Percentiles rank a stretch among this genome's conserved stretches.
Evolutionary conservation across 2,329 filamentous ascomycete genomes (phyloP).

Genomic region (Graphium sp.): DNA sequence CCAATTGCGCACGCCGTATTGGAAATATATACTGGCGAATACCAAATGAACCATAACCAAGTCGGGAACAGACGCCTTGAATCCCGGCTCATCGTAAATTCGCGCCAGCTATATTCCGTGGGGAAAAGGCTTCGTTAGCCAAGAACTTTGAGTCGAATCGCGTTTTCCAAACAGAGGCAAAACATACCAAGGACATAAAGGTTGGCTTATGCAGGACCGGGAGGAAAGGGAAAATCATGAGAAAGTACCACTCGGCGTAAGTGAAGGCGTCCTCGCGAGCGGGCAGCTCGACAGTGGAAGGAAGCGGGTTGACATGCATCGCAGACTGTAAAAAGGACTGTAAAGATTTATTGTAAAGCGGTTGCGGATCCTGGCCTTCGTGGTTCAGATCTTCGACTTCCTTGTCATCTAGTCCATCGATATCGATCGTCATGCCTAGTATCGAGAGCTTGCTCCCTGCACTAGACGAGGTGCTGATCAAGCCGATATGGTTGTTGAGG

Average conservation of each 20-base stretch:
- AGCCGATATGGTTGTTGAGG: conserved; percentile 50
- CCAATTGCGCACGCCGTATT: conserved; percentile 56
- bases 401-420: conserved; percentile 51
- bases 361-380: conserved; percentile 10
- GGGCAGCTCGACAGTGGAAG: conserved; percentile 43
- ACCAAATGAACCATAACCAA: conserved; percentile 62
- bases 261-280: conserved; percentile 45
- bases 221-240: conserved; percentile 52
- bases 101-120: conserved; percentile 43
- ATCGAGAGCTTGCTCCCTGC: conserved; percentile 63
- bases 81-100: conserved; percentile 54
- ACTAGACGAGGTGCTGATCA: conserved; percentile 48
- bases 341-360: conserved; percentile 55
- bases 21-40: conserved; percentile 61
- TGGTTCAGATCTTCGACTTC: conserved; percentile 40
- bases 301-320: conserved; percentile 40
- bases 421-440: conserved; percentile 64
- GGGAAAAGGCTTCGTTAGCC: neutral
- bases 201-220: conserved; percentile 65
- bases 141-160: neutral
- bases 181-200: conserved; percentile 48
- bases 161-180: too few relatives aligned
- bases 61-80: conserved; percentile 45
- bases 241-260: conserved; percentile 62
- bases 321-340: conserved; percentile 51